A percentile compares a stretch with the other conserved stretches of the same genome.
phyloP scores from a whole-genome alignment of 2,329 filamentous ascomycete species.

The Coniochaeta sp. region DNA sequence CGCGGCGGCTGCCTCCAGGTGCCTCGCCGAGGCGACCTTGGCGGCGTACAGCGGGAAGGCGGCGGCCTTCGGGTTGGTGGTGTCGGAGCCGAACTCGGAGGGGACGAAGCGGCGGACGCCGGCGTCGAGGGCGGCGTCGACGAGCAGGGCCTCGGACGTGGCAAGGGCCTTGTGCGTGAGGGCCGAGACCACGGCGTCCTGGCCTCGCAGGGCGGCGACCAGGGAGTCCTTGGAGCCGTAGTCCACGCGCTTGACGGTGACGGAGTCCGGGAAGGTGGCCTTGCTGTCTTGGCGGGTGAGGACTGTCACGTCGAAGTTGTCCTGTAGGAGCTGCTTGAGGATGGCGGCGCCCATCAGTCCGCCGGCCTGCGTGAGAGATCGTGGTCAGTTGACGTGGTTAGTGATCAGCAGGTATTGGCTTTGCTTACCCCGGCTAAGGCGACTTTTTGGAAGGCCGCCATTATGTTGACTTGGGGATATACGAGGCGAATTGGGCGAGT shows the following conservation, averaged over 20 bases:
- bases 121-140: slow-evolving; percentile 47
- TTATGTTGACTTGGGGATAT: background rate
- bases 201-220: slow-evolving; percentile 36
- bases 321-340: slow-evolving; percentile 10
- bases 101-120: slow-evolving; percentile 51
- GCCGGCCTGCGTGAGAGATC: slow-evolving; percentile 13
- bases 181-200: slow-evolving; percentile 47
- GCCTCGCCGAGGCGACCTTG: slow-evolving; percentile 29
- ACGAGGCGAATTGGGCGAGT: background rate
- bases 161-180: slow-evolving; percentile 34
- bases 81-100: slow-evolving; percentile 36
- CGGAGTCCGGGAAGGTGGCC: slow-evolving; percentile 20
- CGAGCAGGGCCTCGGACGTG: slow-evolving; percentile 35
- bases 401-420: background rate
- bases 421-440: slow-evolving; percentile 20
- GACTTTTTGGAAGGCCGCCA: slow-evolving; percentile 21
- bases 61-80: slow-evolving; percentile 13
- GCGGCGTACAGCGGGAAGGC: slow-evolving; percentile 17
- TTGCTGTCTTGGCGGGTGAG: slow-evolving; percentile 38
- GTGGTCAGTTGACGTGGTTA: background rate
- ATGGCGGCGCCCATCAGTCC: slow-evolving; percentile 23
- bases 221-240: slow-evolving; percentile 36
- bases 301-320: slow-evolving; percentile 39
- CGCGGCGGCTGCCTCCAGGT: slow-evolving; percentile 38
- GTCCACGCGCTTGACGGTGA: slow-evolving; percentile 36